phyloP scores from a whole-genome alignment of 768 basidiomycete species.

The Mycena albidolilacea region DNA sequence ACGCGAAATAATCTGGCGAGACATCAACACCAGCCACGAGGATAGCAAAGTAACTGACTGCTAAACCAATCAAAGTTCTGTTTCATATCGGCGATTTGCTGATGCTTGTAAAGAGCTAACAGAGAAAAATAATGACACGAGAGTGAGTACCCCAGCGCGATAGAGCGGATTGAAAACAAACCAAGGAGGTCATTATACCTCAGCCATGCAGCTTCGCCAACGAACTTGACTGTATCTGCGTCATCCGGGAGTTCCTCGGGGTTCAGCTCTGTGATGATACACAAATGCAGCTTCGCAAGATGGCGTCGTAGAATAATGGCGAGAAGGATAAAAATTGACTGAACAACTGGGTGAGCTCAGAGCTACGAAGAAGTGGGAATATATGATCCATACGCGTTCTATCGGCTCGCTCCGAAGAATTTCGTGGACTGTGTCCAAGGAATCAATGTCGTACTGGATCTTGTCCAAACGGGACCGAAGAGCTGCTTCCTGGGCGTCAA shows the following conservation, averaged over 20 bases:
- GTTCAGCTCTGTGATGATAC: constrained; percentile 15
- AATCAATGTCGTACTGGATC: constrained; percentile 30
- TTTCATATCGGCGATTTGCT: constrained; percentile 27
- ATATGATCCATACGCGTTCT: constrained; percentile 25
- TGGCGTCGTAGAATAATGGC: constrained; percentile 27
- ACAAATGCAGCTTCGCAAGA: constrained; percentile 31
- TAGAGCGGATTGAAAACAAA: background rate
- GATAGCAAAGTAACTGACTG: background rate
- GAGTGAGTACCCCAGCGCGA: background rate
- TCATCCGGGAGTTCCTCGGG: constrained; percentile 17
- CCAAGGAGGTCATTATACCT: constrained; percentile 16
- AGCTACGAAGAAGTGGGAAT: background rate
- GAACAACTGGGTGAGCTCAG: background rate
- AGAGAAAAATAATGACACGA: background rate
- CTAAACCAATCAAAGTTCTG: constrained; percentile 30
- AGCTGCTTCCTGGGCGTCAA: constrained; percentile 17
- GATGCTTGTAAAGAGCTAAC: constrained; percentile 23
- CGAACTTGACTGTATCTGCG: background rate
- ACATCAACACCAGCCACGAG: background rate
- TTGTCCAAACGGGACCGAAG: constrained; percentile 7
- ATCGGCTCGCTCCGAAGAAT: background rate
- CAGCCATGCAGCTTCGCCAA: constrained; percentile 23
- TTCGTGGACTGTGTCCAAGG: constrained; percentile 5
- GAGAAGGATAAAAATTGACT: constrained; percentile 16
- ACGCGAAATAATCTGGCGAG: constrained; percentile 20